phyloP scores from a whole-genome alignment of 495 filamentous ascomycete genomes.

The Podospora australis region DNA sequence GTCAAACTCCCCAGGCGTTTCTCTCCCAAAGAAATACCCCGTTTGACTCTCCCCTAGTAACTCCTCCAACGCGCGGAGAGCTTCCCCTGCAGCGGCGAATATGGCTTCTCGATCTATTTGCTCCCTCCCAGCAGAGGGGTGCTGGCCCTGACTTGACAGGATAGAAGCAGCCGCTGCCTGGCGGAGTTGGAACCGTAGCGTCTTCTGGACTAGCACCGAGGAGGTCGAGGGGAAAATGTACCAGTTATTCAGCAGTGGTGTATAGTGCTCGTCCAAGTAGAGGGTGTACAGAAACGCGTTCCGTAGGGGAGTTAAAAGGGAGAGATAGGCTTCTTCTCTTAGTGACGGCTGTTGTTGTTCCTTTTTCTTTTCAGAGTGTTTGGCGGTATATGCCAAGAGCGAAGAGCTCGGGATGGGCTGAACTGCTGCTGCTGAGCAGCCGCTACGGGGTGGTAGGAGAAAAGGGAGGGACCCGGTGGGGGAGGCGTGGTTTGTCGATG shows the following conservation, averaged over 20 bases:
- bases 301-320: conserved; percentile 76
- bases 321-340: conserved; percentile 68
- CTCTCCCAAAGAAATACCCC: conserved; percentile 33
- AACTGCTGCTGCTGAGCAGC: conserved; percentile 22
- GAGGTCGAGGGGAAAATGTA: conserved; percentile 63
- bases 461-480: conserved; percentile 84
- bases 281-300: conserved; percentile 81
- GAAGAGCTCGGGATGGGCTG: conserved; percentile 21
- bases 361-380: too few species aligned
- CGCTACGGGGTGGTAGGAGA: conserved; percentile 53
- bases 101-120: conserved; percentile 55
- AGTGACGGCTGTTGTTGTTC: conserved; percentile 4
- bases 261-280: conserved; percentile 64
- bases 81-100: conserved; percentile 61
- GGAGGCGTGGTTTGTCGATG: conserved; percentile 89
- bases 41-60: conserved; percentile 53
- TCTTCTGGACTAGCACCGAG: conserved; percentile 53
- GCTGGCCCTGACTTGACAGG: background rate
- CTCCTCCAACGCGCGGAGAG: conserved; percentile 68
- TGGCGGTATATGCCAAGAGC: conserved; percentile 51
- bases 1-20: conserved; percentile 69
- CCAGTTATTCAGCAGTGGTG: conserved; percentile 54
- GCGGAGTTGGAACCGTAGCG: conserved; percentile 59
- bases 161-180: conserved; percentile 50
- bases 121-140: background rate